Evolutionary conservation across 1,284 basidiomycete species (phyloP), one percentile per base, ranked within the genome.

Genomic region (Baeospora myosura): DNA sequence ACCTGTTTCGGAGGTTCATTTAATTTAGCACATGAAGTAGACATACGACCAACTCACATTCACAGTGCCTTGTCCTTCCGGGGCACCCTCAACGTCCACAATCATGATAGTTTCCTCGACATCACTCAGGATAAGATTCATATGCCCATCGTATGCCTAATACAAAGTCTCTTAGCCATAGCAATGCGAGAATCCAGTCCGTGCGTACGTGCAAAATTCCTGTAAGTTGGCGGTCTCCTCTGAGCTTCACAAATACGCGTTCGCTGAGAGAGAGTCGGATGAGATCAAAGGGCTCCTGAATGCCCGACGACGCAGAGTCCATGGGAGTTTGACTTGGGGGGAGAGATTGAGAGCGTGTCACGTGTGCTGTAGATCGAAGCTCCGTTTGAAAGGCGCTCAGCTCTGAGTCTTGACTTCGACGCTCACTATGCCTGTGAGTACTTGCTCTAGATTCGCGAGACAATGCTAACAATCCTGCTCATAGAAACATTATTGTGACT

Each of bases 101-200:
- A 92, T 74, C 78, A 92, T 88, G 53, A 96, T 91, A 3, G 87
- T 90, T 66, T 99, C 96, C 59, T 98, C 94, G 6, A 98, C 96
- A 58, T 97, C 89, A 49, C 88, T 95, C 50, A 98, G 73, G 48
- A 99, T 97, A 55, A 98, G 72, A 64, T 99, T 99, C 95, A 98
- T 98, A 65, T 99, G 96, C 18, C 94, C 94, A 66, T 99, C 96
- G 60, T 98, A 98, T 14, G 96, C 95, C 94, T 97, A 52, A 14
- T 49, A 44, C 35, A 40, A 33, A 39, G 14, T 30, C 10, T 35
- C 46, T 40, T 21, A 36, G 38, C 20, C 39, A 43, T 31, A 17
- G 25, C 17, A 40, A 41, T 17, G 39, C 41, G 47, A 36, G 6
- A 43, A 38, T 32, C 47, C 40, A 50, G 34, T 36, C 26, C 38